Evolutionary conservation across 73 alveolate species (phyloP), one percentile per base, ranked within the genome.

Genomic region (Paramecium sexaurelia): DNA sequence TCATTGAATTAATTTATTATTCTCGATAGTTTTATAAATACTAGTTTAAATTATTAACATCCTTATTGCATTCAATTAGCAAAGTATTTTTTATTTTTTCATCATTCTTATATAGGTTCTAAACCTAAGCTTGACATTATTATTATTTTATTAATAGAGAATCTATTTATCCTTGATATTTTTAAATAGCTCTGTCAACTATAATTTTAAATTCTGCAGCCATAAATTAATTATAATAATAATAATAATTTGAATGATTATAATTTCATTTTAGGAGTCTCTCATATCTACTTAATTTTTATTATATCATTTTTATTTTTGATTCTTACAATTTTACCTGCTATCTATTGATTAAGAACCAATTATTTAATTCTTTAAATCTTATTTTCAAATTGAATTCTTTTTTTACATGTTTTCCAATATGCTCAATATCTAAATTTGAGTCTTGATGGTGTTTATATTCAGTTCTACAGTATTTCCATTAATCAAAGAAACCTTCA

Each of bases 211-310:
- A 71, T 71, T 33, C 86, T 71, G 37, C 55, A 15, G 61, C 85
- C 86, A 71, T 71, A 33, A 71, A 71, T 71, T 71, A 35, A 71
- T 27, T 71, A 71, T n/a, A n/a, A n/a, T n/a, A n/a, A n/a, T n/a
- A n/a, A n/a, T n/a, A n/a, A n/a, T n/a, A 41, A 41, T 8, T 41
- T 41, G n/a, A 41, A 41, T 41, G 56, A 41, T 8, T 41, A 7
- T 41, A 7, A 8, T 11, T 41, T 11, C 56, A 8, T 8, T 41
- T 41, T 41, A 41, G n/a, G n/a, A n/a, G n/a, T n/a, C n/a, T n/a
- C 17, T 11, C n/a, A n/a, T n/a, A n/a, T n/a, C n/a, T n/a, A n/a
- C n/a, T n/a, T n/a, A n/a, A n/a, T n/a, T n/a, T n/a, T n/a, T n/a
- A n/a, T n/a, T n/a, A n/a, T n/a, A n/a, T n/a, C n/a, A n/a, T n/a